Base-by-base conservation (phyloP, 805 yeast species). In the Ogataea pini region DNA sequence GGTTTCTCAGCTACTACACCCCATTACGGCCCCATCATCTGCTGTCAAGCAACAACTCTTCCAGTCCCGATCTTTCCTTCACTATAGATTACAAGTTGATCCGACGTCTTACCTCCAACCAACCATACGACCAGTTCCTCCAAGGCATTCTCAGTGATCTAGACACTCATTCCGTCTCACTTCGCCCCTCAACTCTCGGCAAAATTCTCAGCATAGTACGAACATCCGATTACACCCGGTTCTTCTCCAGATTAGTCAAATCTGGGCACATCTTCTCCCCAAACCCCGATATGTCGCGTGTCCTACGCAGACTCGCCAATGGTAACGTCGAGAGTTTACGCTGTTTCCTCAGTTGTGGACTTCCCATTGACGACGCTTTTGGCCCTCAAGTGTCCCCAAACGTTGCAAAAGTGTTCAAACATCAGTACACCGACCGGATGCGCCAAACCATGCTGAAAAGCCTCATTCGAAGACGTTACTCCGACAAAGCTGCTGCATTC, bases 401-500 rank as follows among this genome's bases (percentile, higher is more conserved):
- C 9, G 49, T 51, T 7, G 41, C 37, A 2, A 12, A 36, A 9
- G 33, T 53, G 18, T 57, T 51, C 22, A 46, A 25, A 3, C 18
- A 33, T 31, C 48, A 48, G 19, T 61, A 56, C 45, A 31, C 56
- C 14, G 41, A 54, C 24, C 32, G 49, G 6, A 52, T 63, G 59
- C 48, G 54, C 28, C 36, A 49, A 7, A 27, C 51, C 8, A 57
- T 58, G 19, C 48, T 63, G 20, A 51, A 55, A 12, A 22, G 54
- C 3, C 42, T 63, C 12, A 48, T 55, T 3, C 49, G 52, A 16
- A 50, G 52, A 42, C 44, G 42, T 7, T 44, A 49, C 19, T 32
- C 44, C 10, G 25, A 12, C 14, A 52, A 55, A n/a, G 59, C 64
- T 1, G 36, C 43, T n/a, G 37, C 37, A 1, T 57, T 49, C 32